These are phyloP conservation scores for Tilletia indica DNA, from an alignment of 1,284 basidiomycete species.

Conservation along the genomic window DNA sequence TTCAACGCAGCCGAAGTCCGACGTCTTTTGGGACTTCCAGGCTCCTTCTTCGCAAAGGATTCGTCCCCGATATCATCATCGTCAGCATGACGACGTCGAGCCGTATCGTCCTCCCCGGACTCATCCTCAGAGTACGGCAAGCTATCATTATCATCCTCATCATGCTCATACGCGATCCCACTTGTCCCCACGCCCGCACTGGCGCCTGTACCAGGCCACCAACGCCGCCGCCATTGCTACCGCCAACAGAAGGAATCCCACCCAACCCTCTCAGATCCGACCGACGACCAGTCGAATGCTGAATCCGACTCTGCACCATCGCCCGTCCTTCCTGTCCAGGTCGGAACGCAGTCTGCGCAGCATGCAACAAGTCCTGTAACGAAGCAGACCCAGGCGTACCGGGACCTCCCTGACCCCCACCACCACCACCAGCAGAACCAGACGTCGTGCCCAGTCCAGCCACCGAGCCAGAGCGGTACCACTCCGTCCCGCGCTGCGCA, in stretches of 20 bases:
- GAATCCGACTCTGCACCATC: constrained; percentile 14
- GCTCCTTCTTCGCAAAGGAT: not conserved
- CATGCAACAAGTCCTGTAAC: constrained; percentile 2
- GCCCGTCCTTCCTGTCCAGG: constrained; percentile 13
- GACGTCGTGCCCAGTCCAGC: not conserved
- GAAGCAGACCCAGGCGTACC: not conserved
- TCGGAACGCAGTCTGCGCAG: not conserved
- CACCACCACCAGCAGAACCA: not conserved
- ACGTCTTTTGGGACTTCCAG: constrained; percentile 50
- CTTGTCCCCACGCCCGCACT: not conserved
- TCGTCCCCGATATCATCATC: constrained; percentile 9
- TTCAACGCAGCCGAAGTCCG: constrained; percentile 35
- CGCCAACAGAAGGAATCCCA: too few species aligned
- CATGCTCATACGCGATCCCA: not conserved
- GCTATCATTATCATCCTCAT: constrained; percentile 16
- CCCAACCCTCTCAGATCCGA: not conserved
- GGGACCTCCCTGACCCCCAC: not conserved
- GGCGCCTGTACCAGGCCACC: not conserved
- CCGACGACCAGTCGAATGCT: not conserved
- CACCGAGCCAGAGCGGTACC: not conserved
- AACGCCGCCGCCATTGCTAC: not conserved
- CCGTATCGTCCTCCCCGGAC: not conserved
- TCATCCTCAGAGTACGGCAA: constrained; percentile 18
- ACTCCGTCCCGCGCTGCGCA: not conserved
- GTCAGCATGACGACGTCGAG: not conserved